These are phyloP conservation scores for Metschnikowia proteae DNA, from an alignment of 805 yeast species.

Conservation along the genomic window DNA sequence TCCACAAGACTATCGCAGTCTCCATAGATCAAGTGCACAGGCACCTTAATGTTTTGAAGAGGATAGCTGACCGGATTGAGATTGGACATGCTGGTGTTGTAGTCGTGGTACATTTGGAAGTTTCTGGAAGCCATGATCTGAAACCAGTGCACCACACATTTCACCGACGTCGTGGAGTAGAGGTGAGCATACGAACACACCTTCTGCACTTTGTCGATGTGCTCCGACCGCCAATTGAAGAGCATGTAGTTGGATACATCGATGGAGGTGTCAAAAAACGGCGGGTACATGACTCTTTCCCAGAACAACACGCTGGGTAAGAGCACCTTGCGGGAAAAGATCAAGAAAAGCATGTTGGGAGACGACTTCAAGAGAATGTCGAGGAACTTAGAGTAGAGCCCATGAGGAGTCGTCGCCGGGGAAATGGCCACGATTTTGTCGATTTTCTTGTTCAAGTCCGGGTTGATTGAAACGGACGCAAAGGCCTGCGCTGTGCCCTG, in stretches of 20 bases:
- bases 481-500: conserved; percentile 95
- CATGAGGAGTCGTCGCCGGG: conserved; percentile 92
- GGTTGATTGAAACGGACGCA: conserved; percentile 69
- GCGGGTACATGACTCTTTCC: conserved; percentile 75
- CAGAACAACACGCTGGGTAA: conserved; percentile 78
- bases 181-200: conserved; percentile 78
- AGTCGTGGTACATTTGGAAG: conserved; percentile 88
- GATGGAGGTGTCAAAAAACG: conserved; percentile 65
- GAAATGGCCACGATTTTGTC: conserved; percentile 74
- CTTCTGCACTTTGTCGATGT: conserved; percentile 73
- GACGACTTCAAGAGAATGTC: conserved; percentile 73
- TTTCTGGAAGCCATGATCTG: conserved; percentile 51
- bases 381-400: conserved; percentile 70
- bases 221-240: conserved; percentile 75
- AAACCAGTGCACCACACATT: conserved; percentile 58
- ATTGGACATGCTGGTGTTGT: conserved; percentile 19
- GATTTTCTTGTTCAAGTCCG: conserved; percentile 54
- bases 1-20: conserved; percentile 80
- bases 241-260: conserved; percentile 64
- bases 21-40: conserved; percentile 79
- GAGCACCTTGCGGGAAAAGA: conserved; percentile 73
- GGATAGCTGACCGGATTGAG: conserved; percentile 38
- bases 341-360: conserved; percentile 63
- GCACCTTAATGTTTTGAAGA: conserved; percentile 45
- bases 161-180: conserved; percentile 88